Evolutionary conservation across 1,139 yeast species (phyloP).

Genomic region (Scheffersomyces segobiensis): DNA sequence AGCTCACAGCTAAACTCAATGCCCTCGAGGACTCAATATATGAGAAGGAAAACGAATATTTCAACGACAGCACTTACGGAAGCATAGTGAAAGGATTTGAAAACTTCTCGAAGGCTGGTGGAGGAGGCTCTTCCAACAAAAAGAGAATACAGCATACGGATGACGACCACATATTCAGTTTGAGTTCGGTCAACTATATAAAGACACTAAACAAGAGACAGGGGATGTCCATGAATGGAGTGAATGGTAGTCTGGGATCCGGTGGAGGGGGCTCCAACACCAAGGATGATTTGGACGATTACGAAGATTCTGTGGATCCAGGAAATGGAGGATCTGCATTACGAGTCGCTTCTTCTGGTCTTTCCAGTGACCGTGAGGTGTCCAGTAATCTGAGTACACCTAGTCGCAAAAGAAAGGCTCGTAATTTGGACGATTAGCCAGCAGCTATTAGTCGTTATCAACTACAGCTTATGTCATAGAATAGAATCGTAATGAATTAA

Average conservation of each 20-base stretch:
- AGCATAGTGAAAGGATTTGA: slow-evolving; percentile 91
- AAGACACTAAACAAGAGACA: slow-evolving; percentile 53
- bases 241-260: neutral
- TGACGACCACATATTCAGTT: slow-evolving; percentile 82
- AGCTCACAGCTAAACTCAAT: slow-evolving; percentile 61
- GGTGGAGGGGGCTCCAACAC: slow-evolving; percentile 4
- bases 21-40: slow-evolving; percentile 78
- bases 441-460: neutral
- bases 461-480: neutral
- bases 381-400: slow-evolving; percentile 24
- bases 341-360: slow-evolving; percentile 1
- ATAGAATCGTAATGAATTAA: neutral
- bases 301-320: slow-evolving; percentile 47
- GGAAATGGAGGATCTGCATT: slow-evolving; percentile 7
- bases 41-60: slow-evolving; percentile 76
- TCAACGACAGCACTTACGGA: slow-evolving; percentile 69
- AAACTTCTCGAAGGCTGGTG: slow-evolving; percentile 60
- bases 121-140: slow-evolving; percentile 41
- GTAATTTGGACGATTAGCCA: slow-evolving; percentile 30
- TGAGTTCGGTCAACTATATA: slow-evolving; percentile 73
- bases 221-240: slow-evolving; percentile 11
- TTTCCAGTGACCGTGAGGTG: slow-evolving; percentile 2
- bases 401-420: slow-evolving; percentile 36
- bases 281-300: slow-evolving; percentile 45
- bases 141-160: slow-evolving; percentile 64